Evolutionary conservation across 2,329 filamentous ascomycete species (phyloP).

Genomic region (Penicillium sp.): DNA sequence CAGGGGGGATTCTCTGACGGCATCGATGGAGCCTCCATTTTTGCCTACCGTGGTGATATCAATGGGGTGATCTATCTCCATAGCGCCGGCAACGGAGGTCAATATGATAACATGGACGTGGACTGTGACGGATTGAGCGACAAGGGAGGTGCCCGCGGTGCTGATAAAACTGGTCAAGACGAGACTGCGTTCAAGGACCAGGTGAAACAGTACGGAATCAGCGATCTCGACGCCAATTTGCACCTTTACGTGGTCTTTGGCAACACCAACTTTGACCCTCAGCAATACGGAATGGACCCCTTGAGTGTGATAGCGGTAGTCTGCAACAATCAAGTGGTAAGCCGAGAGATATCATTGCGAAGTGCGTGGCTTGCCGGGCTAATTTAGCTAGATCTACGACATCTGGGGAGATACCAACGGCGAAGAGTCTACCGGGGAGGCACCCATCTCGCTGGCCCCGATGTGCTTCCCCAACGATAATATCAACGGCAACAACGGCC

Average conservation of each 20-base stretch:
- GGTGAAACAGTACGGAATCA: constrained; percentile 41
- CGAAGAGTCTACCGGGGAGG: constrained; percentile 56
- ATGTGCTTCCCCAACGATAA: constrained; percentile 53
- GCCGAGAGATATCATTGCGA: background rate
- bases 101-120: constrained; percentile 56
- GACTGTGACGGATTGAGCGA: constrained; percentile 56
- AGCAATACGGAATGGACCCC: constrained; percentile 47
- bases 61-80: constrained; percentile 52
- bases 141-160: constrained; percentile 48
- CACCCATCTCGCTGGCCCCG: constrained; percentile 57
- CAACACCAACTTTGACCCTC: constrained; percentile 48
- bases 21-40: constrained; percentile 9
- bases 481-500: constrained; percentile 56
- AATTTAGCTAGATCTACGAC: constrained; percentile 50
- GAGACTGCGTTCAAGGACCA: constrained; percentile 50
- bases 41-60: constrained; percentile 51
- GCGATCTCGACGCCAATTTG: constrained; percentile 52
- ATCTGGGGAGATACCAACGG: constrained; percentile 63
- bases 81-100: constrained; percentile 34
- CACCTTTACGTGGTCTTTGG: constrained; percentile 57
- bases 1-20: constrained; percentile 22
- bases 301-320: constrained; percentile 57
- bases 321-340: constrained; percentile 50
- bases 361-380: background rate
- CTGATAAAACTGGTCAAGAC: constrained; percentile 40